Percentiles rank a stretch among this genome's conserved stretches.
phyloP scores from a whole-genome alignment of 306 rosid species.

The Ormosia emarginata region DNA sequence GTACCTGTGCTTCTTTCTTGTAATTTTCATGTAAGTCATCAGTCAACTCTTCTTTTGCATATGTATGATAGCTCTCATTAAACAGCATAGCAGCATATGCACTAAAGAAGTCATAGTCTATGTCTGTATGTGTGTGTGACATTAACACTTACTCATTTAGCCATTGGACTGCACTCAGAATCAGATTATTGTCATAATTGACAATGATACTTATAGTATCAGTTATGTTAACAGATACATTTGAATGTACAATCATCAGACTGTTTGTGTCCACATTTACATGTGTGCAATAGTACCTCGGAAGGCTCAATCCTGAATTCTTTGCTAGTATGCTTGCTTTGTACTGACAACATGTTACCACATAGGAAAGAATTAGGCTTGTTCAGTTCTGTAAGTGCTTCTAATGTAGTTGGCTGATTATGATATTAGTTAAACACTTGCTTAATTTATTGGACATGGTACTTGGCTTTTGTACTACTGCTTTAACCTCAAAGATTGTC shows the following conservation, averaged over 20 bases:
- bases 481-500: background rate
- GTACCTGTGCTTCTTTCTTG: slow-evolving; percentile 94
- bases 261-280: background rate
- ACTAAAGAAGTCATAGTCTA: background rate
- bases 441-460: background rate
- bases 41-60: slow-evolving; percentile 10
- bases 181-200: slow-evolving; percentile 6
- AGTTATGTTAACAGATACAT: background rate
- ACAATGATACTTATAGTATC: background rate
- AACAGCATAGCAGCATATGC: background rate
- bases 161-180: background rate
- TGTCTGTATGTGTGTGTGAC: background rate
- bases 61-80: slow-evolving; percentile 2
- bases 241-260: background rate
- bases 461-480: background rate
- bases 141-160: background rate
- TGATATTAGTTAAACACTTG: background rate
- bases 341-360: background rate
- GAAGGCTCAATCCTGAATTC: background rate
- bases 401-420: background rate
- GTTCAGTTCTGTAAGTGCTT: background rate
- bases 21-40: slow-evolving; percentile 86
- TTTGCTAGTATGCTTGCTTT: background rate
- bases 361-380: background rate
- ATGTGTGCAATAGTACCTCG: background rate